A percentile compares a stretch with the other conserved stretches of the same genome.
Evolutionary conservation across 2,329 filamentous ascomycete genomes (phyloP).

Genomic region (Ascochyta lentis): DNA sequence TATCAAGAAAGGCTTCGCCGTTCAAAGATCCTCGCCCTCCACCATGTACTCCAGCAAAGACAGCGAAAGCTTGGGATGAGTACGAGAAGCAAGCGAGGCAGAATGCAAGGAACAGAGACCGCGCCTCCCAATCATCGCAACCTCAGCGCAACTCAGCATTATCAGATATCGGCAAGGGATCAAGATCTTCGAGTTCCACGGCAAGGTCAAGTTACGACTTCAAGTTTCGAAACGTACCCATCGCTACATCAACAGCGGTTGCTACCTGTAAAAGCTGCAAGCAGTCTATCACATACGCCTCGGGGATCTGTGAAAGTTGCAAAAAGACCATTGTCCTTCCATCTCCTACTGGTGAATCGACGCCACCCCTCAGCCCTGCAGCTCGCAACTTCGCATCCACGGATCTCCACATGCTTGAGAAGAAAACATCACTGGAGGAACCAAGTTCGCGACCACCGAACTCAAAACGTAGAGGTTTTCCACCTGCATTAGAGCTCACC

Average conservation of each 20-base stretch:
- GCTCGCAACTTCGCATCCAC: constrained; percentile 33
- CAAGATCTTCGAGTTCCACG: constrained; percentile 14
- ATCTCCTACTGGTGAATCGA: constrained; percentile 27
- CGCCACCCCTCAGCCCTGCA: constrained; percentile 35
- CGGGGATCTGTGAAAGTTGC: constrained; percentile 41
- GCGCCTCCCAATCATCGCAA: constrained; percentile 18
- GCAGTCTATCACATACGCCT: constrained; percentile 33
- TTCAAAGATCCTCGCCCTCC: constrained; percentile 39
- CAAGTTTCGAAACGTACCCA: constrained; percentile 24
- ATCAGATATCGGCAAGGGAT: constrained; percentile 25
- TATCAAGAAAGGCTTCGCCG: constrained; percentile 33
- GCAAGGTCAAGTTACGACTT: constrained; percentile 37
- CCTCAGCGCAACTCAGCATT: constrained; percentile 30
- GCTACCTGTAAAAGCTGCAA: constrained; percentile 43
- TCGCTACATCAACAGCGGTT: constrained; percentile 26
- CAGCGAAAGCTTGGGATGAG: constrained; percentile 45
- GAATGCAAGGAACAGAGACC: constrained; percentile 40
- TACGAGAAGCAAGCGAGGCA: constrained; percentile 43
- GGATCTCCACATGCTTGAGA: constrained; percentile 30
- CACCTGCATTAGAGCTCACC: constrained; percentile 27
- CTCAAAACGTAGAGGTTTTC: constrained; percentile 28
- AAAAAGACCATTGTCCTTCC: constrained; percentile 37
- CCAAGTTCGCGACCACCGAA: constrained; percentile 18
- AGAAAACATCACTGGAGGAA: constrained; percentile 24
- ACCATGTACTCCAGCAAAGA: constrained; percentile 35